Percentiles rank a stretch among this genome's conserved stretches.
phyloP scores from a whole-genome alignment of 345 rosid species.

The Citrus cavaleriei region DNA sequence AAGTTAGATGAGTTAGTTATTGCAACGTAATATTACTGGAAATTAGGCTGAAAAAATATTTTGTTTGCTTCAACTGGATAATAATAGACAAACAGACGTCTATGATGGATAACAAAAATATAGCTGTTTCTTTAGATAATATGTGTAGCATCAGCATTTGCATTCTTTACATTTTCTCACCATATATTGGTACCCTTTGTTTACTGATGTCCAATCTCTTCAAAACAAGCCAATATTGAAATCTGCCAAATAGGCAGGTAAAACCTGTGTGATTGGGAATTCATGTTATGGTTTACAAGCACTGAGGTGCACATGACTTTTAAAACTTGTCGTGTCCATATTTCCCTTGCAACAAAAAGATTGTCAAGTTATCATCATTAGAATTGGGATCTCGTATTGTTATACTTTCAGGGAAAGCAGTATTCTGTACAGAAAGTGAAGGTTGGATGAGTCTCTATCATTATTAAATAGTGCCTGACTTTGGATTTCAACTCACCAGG shows the following conservation, averaged over 20 bases:
- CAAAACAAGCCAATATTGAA: neutral
- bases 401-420: neutral
- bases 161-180: neutral
- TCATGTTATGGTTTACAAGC: neutral
- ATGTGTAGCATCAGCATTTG: neutral
- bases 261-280: neutral
- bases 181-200: neutral
- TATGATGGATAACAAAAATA: neutral
- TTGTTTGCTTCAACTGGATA: neutral
- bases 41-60: neutral
- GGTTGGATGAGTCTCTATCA: neutral
- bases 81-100: neutral
- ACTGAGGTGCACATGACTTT: neutral
- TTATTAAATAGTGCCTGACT: constrained; percentile 8
- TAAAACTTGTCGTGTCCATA: neutral
- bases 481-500: constrained; percentile 36
- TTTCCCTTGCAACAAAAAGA: neutral
- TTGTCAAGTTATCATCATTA: neutral
- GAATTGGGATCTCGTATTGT: neutral
- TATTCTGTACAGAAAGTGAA: neutral
- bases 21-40: neutral
- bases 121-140: neutral
- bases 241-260: neutral
- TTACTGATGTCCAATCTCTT: neutral
- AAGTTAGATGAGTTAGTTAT: neutral